A percentile compares a stretch with the other conserved stretches of the same genome.
phyloP scores from a whole-genome alignment of 192 early-diverging fungal species.

The Coemansia sp. region DNA sequence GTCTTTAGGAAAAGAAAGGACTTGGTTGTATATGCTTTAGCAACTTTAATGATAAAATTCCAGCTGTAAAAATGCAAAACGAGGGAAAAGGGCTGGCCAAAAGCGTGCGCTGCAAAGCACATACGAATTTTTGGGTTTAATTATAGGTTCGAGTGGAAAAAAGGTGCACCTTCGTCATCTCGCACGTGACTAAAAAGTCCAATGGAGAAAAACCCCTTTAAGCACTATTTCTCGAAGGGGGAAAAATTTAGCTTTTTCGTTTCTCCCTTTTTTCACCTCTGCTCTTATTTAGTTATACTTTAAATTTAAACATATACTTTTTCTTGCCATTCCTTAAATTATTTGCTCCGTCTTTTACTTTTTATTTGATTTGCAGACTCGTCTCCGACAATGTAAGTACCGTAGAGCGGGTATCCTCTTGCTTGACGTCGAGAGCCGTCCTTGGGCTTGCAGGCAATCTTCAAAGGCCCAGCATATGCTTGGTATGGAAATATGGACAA shows the following conservation, averaged over 20 bases:
- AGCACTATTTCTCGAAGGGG: conserved; percentile 1
- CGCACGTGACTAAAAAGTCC: not conserved
- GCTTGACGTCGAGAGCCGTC: not conserved
- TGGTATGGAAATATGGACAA: not conserved
- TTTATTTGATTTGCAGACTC: not conserved
- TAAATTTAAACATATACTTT: conserved; percentile 1
- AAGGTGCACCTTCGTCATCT: not conserved
- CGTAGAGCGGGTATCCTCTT: not conserved
- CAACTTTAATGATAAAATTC: no score
- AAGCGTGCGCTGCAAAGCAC: not conserved
- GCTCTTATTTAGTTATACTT: not conserved
- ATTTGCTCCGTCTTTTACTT: not conserved
- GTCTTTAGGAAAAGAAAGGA: no score
- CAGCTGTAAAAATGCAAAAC: not conserved
- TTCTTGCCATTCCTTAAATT: conserved; percentile 11
- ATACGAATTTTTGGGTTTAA: not conserved
- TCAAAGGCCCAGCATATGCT: not conserved
- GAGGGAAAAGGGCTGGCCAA: not conserved
- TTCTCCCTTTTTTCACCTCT: conserved; percentile 8
- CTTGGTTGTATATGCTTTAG: no score
- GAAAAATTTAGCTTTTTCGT: conserved; percentile 2
- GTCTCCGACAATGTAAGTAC: not conserved
- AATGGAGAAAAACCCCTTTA: not conserved
- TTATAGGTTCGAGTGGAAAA: not conserved
- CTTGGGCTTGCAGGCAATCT: not conserved